Conservation (phyloP, 75 land plant species). For the Azolla pinnata region DNA sequence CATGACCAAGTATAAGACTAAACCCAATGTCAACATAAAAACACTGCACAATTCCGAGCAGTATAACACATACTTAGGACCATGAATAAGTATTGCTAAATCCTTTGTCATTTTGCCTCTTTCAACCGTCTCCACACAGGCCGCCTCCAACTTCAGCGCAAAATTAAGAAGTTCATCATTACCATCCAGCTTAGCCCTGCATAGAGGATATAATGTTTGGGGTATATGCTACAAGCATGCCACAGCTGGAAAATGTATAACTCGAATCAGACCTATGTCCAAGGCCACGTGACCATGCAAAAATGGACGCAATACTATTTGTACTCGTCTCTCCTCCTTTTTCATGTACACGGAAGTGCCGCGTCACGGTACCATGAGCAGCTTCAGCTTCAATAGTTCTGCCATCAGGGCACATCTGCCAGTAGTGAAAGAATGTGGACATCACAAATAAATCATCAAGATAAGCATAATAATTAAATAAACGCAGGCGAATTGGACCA, state of each 20-base stretch:
- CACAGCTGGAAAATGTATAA: not conserved
- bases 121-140: slow-evolving; percentile 73
- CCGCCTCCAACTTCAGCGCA: slow-evolving; percentile 73
- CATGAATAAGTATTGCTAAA: slow-evolving; percentile 71
- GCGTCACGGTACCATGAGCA: slow-evolving; percentile 94
- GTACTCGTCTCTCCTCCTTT: slow-evolving; percentile 98
- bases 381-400: slow-evolving; percentile 97
- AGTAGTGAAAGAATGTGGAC: too few species aligned
- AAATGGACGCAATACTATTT: slow-evolving; percentile 93
- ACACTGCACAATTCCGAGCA: not conserved
- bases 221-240: too few species aligned
- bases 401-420: slow-evolving; percentile 97
- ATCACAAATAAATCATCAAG: not conserved
- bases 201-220: too few species aligned
- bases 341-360: slow-evolving; percentile 85
- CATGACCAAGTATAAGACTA: not conserved
- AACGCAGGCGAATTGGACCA: not conserved
- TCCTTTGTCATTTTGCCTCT: slow-evolving; percentile 95
- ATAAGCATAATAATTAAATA: not conserved
- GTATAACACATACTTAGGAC: slow-evolving; percentile 52
- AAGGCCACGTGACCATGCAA: slow-evolving; percentile 94
- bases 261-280: slow-evolving; percentile 55
- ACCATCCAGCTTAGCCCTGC: slow-evolving; percentile 72
- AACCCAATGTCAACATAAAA: not conserved
- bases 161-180: slow-evolving; percentile 68